Base-by-base conservation (phyloP, 441 rosid species). In the Adansonia gregorii region DNA sequence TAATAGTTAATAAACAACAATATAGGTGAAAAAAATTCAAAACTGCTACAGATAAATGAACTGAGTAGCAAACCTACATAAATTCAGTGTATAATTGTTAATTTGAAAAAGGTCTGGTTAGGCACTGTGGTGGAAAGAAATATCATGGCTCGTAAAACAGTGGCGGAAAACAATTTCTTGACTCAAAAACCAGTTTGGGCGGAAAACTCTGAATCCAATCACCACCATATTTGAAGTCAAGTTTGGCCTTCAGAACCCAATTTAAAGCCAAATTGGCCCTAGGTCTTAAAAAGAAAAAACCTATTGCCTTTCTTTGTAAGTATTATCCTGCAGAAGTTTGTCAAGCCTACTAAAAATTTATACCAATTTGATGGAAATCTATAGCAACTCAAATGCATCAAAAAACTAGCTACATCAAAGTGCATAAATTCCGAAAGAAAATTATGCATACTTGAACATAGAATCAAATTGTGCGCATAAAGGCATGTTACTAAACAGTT, bases 191-290 rank as follows among this genome's bases (percentile, higher is more conserved):
- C 10, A 11, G 41, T 66, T 17, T 67, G 17, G 2, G 6, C 58
- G 8, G 6, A 54, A 54, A 54, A 54, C 59, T 54, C 59, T n/a
- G 7, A 68, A 46, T 20, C 72, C 72, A 68, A 68, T 68, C 46
- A 39, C 22, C 48, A 39, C 39, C 15, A 15, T 15, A 64, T 39
- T 15, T 39, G 22, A 15, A 41, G 45, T 35, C 68, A n/a, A 64
- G 14, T 14, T 20, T 1, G 67, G 67, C 6, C 5, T 31, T 7
- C n/a, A 3, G 4, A 64, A 7, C 20, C 46, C 46, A 35, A 64
- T 14, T 5, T 14, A 64, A 64, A 64, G 67, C 20, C 43, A 31
- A 61, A 64, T 64, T 39, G 19, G 68, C 19, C 68, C 45, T 14
- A 64, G 20, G 48, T 39, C n/a, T 64, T 6, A 6, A 64, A 15